Percentiles rank a stretch among this genome's conserved stretches.
Conservation (phyloP, 768 basidiomycete genomes). For the Amanita pallidorosea region DNA sequence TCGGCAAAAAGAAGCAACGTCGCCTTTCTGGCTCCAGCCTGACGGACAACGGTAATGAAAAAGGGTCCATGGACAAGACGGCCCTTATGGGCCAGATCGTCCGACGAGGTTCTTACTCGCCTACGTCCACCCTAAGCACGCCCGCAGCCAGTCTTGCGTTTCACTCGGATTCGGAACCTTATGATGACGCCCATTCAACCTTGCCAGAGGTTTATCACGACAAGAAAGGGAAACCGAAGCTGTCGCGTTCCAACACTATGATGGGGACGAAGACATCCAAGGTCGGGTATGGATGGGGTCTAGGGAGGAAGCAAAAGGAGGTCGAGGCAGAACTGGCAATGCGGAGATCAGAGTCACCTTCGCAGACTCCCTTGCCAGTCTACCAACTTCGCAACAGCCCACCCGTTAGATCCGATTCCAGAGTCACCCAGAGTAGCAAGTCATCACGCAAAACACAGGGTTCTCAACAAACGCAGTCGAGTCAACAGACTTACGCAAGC, state of each 20-base stretch:
- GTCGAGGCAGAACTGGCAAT: slow-evolving; percentile 19
- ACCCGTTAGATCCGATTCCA: slow-evolving; percentile 25
- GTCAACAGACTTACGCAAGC: slow-evolving; percentile 10
- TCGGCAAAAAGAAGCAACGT: slow-evolving; percentile 34
- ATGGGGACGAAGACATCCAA: slow-evolving; percentile 50
- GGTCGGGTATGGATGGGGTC: slow-evolving; percentile 67
- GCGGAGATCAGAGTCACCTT: slow-evolving; percentile 14
- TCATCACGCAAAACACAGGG: slow-evolving; percentile 23
- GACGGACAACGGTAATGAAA: slow-evolving; percentile 12
- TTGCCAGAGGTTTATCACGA: slow-evolving; percentile 21
- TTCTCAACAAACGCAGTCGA: slow-evolving; percentile 17
- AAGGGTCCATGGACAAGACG: slow-evolving; percentile 4
- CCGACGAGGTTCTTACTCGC: slow-evolving; percentile 34
- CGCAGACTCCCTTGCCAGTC: slow-evolving; percentile 10
- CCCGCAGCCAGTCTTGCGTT: slow-evolving; percentile 41
- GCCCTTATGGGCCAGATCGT: slow-evolving; percentile 13
- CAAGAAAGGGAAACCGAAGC: slow-evolving; percentile 29
- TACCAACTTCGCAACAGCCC: slow-evolving; percentile 6
- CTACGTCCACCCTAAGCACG: slow-evolving; percentile 31
- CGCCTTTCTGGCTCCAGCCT: slow-evolving; percentile 38
- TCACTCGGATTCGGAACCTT: slow-evolving; percentile 50
- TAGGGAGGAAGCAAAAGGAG: slow-evolving; percentile 44
- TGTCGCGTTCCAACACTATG: slow-evolving; percentile 41
- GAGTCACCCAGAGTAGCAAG: slow-evolving; percentile 27
- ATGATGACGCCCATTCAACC: slow-evolving; percentile 33